Base-by-base conservation (phyloP, 371 early-diverging fungal species). In the Mucor saturninus region DNA sequence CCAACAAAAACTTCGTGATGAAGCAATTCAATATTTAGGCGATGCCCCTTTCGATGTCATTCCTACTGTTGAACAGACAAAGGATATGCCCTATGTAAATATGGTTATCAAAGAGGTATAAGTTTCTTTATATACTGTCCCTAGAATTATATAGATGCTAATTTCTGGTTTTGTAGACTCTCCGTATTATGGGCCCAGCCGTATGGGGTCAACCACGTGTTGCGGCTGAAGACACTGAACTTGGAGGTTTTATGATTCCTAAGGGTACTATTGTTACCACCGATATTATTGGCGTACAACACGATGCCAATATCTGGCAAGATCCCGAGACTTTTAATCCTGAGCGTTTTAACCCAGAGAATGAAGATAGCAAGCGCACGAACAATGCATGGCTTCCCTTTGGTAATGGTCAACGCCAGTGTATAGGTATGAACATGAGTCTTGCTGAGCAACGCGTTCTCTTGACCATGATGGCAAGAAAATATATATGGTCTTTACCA, bases 401-500 rank as follows among this genome's bases (percentile, higher is more conserved):
- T 49, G 69, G 76, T 53, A 70, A 69, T 32, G 85, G 85, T 29
- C 56, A 64, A 14, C 76, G 85, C 31, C 72, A 80, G 65, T 86
- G 87, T 56, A 74, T 81, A 50, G 87, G 84, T 11, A 76, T 78
- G 74, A 75, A 79, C 49, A 83, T 85, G 68, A 76, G 83, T n/a
- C 46, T 84, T 35, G 65, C 75, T 29, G 81, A 83, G 35, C 83
- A 81, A 64, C 75, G 80, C 13, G 57, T 79, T 7, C 65, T 83
- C 14, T 65, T 74, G 14, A 72, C 79, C 71, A 52, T 86, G 30
- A 21, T 21, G 21, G 21, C 21, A 21, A 21, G 21, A 21, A 21
- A 21, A 21, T 21, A 21, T 21, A 1, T 21, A 21, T 21, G 21
- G 21, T 21, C 21, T 1, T 21, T 21, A 21, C 21, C 21, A 21